phyloP scores from a whole-genome alignment of 306 rosid genomes.

The Prunus mongolica region DNA sequence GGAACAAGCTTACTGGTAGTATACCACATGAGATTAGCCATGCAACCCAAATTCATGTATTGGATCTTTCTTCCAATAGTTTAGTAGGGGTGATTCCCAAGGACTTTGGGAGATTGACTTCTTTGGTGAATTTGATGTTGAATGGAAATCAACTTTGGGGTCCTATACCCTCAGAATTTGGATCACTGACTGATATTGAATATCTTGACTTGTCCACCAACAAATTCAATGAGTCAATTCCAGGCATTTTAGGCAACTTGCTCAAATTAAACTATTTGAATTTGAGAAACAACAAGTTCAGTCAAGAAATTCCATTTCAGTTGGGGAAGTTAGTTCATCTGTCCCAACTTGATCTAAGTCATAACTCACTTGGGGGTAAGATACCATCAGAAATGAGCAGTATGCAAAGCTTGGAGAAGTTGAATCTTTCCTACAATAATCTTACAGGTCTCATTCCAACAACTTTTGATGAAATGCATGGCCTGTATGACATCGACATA shows the following conservation, averaged over 20 bases:
- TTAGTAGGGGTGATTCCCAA: background rate
- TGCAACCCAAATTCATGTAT: background rate
- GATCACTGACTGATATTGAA: background rate
- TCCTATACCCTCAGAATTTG: background rate
- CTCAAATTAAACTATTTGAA: background rate
- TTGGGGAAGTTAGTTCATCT: conserved; percentile 5
- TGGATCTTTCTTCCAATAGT: conserved; percentile 4
- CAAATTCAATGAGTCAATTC: background rate
- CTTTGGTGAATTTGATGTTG: background rate
- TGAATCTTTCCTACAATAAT: conserved; percentile 11
- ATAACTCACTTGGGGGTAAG: background rate
- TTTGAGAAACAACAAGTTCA: conserved; percentile 10
- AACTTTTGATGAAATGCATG: background rate
- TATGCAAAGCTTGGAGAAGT: conserved; percentile 13
- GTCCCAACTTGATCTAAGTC: conserved; percentile 6
- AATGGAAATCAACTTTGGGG: conserved; percentile 4
- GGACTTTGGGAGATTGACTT: conserved; percentile 5
- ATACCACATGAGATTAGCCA: conserved; percentile 1
- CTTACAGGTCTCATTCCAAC: conserved; percentile 9
- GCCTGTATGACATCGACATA: background rate
- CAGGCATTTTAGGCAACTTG: background rate
- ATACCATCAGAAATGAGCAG: conserved; percentile 4
- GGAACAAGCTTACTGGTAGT: background rate
- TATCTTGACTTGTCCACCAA: conserved; percentile 10
- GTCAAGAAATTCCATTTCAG: conserved; percentile 11